These are phyloP conservation scores for Annona cherimola DNA, from an alignment of 164 flowering plant genomes.

Conservation along the genomic window DNA sequence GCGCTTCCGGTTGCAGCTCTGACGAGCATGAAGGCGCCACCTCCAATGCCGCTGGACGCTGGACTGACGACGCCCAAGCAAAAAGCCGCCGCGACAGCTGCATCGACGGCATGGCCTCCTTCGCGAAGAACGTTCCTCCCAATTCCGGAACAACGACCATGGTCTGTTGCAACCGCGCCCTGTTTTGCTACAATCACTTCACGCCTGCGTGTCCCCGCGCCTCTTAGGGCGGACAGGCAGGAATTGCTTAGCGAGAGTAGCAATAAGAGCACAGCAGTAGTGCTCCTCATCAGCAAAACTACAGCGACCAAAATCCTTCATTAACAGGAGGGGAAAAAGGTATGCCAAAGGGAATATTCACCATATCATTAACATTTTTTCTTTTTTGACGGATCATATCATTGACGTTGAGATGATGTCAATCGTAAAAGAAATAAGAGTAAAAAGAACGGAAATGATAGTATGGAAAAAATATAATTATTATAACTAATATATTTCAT, in stretches of 20 bases:
- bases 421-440: no score
- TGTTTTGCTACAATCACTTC: slow-evolving; percentile 25
- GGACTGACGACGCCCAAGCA: slow-evolving; percentile 70
- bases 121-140: slow-evolving; percentile 41
- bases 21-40: slow-evolving; percentile 57
- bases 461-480: no score
- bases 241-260: slow-evolving; percentile 11
- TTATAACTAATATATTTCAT: no score
- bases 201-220: slow-evolving; percentile 2
- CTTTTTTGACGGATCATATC: no score
- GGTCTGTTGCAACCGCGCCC: slow-evolving; percentile 61
- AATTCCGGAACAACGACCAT: slow-evolving; percentile 50
- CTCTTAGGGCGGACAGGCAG: background rate
- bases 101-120: slow-evolving; percentile 71
- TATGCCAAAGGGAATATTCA: no score
- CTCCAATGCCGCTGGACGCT: slow-evolving; percentile 71
- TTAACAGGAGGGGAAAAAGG: no score
- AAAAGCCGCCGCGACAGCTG: slow-evolving; percentile 53
- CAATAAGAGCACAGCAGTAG: slow-evolving; percentile 9
- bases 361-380: no score
- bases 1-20: slow-evolving; percentile 32
- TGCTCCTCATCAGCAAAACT: slow-evolving; percentile 11
- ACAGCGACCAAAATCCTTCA: background rate
- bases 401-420: no score
- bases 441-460: no score